Base-by-base conservation (phyloP, 352 stramenopile species). In the Pythium brachiatum region DNA sequence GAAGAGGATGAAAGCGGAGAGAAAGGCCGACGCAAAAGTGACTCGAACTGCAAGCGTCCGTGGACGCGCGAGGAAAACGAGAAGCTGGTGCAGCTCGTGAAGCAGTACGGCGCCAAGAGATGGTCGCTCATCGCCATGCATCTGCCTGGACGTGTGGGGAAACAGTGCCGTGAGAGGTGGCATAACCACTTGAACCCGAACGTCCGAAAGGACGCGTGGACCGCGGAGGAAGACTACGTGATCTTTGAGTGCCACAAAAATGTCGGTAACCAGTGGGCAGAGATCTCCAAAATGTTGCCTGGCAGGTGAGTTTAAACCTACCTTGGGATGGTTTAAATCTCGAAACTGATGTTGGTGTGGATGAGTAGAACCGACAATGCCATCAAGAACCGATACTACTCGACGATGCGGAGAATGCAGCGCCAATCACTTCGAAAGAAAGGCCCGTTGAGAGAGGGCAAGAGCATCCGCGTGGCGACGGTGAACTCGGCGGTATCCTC, bases 361-460 rank as follows among this genome's bases (percentile, higher is more conserved):
- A 23, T 41, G 9, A 27, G 23, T 21, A 85, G 84, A 44, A 96
- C 89, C 26, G 89, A 97, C 66, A 97, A 97, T 66, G 86, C 86
- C 27, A 96, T 97, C 67, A 97, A 97, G 72, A 96, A 96, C 60
- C 78, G 88, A 36, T 97, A 94, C 68, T 96, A 98, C 69, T 96
- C 88, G 60, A 96, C 84, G n/a, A 95, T 94, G 84, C 73, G 88
- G 4, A 81, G 88, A 59, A 92, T 96, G 81, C 82, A 94, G 68
- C 73, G 87, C 0, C 87, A 96, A 63, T 95, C 86, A 20, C 79
- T 95, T 43, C 86, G 86, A 18, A 95, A 93, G 73, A 95, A 95
- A 79, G 83, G 81, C 2, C 74, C 81, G 11, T 76, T 94, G 66
- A 75, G 84, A 20, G 82, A 94, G 53, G 84, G 82, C 51, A 94